Base-by-base conservation (phyloP, 192 early-diverging fungal species). In the Thamnidium elegans region DNA sequence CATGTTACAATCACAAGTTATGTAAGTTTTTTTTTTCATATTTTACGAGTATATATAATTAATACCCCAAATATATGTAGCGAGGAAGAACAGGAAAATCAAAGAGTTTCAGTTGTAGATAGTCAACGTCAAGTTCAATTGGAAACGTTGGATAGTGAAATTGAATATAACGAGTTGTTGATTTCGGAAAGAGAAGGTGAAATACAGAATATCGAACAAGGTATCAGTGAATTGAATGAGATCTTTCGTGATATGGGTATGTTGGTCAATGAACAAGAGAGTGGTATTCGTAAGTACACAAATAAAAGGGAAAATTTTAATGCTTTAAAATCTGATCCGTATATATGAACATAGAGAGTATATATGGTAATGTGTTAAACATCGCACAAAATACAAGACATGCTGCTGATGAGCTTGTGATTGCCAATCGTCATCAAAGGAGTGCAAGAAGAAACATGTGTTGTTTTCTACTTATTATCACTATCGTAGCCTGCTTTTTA, bases 181-280 rank as follows among this genome's bases (percentile, higher is more conserved):
- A 99, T 99, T 67, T 83, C 82, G 8, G 96, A 99, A 78, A 86
- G 97, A n/a, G 97, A 99, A 65, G 81, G 84, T 19, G 97, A 98
- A 59, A 87, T 99, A 21, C 81, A 84, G 46, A 90, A 90, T 48
- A 95, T 99, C 63, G 96, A 98, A 73, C 85, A 88, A 60, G 94
- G 92, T 15, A 97, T 98, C 52, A 84, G 81, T 4, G 94, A 98
- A 69, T 78, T 99, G 21, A 99, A 98, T 73, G 95, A 98, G 71
- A 92, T 99, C 61, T 99, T 99, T 71, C 76, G 94, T 63, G 94
- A 98, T 78, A 70, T 99, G 58, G 93, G 93, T 0, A 95, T 94
- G 4, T 81, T 99, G 66, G 96, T 99, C n/a, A 91, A 93, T 21
- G 96, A 99, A 73, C 97, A 99, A 81, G 91, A 94, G 66, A 88